Evolutionary conservation across 2,329 filamentous ascomycete species (phyloP).

Genomic region (Septoria petroselini): DNA sequence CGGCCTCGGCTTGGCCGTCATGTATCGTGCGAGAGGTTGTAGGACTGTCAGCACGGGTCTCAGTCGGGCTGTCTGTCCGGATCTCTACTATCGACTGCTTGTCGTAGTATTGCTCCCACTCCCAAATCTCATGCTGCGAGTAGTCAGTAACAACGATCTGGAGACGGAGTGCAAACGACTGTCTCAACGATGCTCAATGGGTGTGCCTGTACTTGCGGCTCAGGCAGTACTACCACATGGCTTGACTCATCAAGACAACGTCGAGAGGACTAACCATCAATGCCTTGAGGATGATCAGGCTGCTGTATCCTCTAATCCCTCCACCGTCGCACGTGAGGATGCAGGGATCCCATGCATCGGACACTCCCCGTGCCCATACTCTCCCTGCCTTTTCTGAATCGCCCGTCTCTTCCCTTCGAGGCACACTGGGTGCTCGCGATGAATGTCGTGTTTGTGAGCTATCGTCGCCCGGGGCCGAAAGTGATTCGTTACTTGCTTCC

Average conservation of each 20-base stretch:
- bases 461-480: slow-evolving; percentile 20
- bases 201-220: too few species aligned
- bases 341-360: slow-evolving; percentile 49
- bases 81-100: slow-evolving; percentile 18
- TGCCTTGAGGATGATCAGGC: slow-evolving; percentile 48
- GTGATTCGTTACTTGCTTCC: slow-evolving; percentile 26
- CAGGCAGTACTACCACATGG: too few species aligned
- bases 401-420: slow-evolving; percentile 34
- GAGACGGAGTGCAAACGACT: too few species aligned
- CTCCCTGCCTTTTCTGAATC: slow-evolving; percentile 44
- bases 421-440: slow-evolving; percentile 30
- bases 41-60: slow-evolving; percentile 23
- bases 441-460: slow-evolving; percentile 25
- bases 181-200: too few species aligned
- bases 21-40: slow-evolving; percentile 12
- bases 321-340: slow-evolving; percentile 51
- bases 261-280: slow-evolving; percentile 42
- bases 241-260: too few species aligned
- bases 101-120: slow-evolving; percentile 44
- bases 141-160: background rate
- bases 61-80: slow-evolving; percentile 24
- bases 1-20: slow-evolving; percentile 21
- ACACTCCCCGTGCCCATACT: slow-evolving; percentile 43
- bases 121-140: slow-evolving; percentile 42
- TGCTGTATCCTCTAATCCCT: slow-evolving; percentile 52